A percentile compares a stretch with the other conserved stretches of the same genome.
These are phyloP conservation scores for Fusarium proliferatum DNA, from an alignment of 2,329 filamentous ascomycete species.

Conservation along the genomic window DNA sequence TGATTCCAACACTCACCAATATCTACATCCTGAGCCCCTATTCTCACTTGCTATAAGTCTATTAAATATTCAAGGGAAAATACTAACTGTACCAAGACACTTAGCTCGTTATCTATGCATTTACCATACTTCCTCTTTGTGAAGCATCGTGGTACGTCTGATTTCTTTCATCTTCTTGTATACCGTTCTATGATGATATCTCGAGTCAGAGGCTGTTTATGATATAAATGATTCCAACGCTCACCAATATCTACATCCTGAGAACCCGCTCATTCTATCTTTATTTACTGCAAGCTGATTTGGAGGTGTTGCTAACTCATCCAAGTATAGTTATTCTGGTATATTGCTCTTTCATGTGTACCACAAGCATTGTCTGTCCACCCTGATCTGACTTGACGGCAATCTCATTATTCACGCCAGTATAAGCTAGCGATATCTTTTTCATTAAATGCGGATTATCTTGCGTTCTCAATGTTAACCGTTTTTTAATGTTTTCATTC, in stretches of 20 bases:
- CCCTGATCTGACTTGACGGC: background rate
- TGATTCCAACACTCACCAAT: slow-evolving; percentile 54
- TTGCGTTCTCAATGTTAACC: background rate
- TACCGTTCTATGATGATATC: slow-evolving; percentile 54
- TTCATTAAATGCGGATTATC: background rate
- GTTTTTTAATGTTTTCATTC: background rate
- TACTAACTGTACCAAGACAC: background rate
- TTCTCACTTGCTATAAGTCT: background rate
- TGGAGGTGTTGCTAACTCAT: background rate
- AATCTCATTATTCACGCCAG: background rate
- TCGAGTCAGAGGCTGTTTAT: slow-evolving; percentile 62
- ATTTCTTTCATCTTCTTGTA: background rate
- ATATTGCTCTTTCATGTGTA: background rate
- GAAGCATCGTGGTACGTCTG: slow-evolving; percentile 38
- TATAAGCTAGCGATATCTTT: background rate
- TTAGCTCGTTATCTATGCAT: background rate
- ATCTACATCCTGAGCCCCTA: slow-evolving; percentile 35
- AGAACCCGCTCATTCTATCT: background rate
- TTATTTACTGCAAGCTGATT: background rate
- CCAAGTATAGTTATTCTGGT: background rate
- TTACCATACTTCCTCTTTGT: background rate
- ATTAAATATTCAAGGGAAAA: background rate
- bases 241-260: slow-evolving; percentile 47
- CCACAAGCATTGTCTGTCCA: background rate
- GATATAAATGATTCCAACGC: slow-evolving; percentile 54